phyloP scores from a whole-genome alignment of 2,329 filamentous ascomycete genomes.

The Onygenales sp. region DNA sequence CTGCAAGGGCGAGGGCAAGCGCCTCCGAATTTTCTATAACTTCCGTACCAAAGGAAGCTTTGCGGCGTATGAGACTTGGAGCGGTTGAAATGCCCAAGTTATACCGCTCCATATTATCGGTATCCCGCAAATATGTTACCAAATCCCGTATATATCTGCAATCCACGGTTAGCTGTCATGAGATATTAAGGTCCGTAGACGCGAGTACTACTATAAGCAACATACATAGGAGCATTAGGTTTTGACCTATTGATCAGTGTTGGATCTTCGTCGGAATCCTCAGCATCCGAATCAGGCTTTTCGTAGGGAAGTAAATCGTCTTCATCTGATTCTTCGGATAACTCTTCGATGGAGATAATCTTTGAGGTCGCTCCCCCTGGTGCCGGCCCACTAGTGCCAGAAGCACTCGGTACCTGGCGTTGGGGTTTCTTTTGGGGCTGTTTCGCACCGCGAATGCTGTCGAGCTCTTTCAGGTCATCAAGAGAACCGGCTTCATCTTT shows the following conservation, averaged over 20 bases:
- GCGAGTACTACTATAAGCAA: constrained; percentile 10
- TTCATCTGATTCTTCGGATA: constrained; percentile 50
- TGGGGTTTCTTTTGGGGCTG: constrained; percentile 6
- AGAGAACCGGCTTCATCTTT: constrained; percentile 55
- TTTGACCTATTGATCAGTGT: constrained; percentile 79
- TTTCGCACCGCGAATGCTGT: constrained; percentile 13
- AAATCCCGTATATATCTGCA: constrained; percentile 70
- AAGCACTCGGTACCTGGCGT: constrained; percentile 1
- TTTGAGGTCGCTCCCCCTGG: constrained; percentile 23
- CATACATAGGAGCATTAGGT: constrained; percentile 65
- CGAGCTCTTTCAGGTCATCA: constrained; percentile 36
- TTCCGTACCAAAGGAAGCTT: constrained; percentile 80
- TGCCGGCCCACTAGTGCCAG: constrained; percentile 10
- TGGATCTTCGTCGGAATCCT: constrained; percentile 89
- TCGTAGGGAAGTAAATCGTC: constrained; percentile 67
- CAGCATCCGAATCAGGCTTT: constrained; percentile 78
- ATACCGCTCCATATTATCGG: constrained; percentile 76
- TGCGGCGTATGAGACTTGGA: constrained; percentile 72
- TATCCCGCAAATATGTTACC: constrained; percentile 66
- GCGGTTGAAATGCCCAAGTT: constrained; percentile 69
- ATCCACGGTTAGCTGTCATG: constrained; percentile 9
- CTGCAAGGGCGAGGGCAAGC: constrained; percentile 64
- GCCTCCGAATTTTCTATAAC: constrained; percentile 76
- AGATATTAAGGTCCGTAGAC: background rate
- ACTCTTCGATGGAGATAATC: constrained; percentile 51